phyloP scores from a whole-genome alignment of 1,284 basidiomycete genomes.

The Trametes pubescens region DNA sequence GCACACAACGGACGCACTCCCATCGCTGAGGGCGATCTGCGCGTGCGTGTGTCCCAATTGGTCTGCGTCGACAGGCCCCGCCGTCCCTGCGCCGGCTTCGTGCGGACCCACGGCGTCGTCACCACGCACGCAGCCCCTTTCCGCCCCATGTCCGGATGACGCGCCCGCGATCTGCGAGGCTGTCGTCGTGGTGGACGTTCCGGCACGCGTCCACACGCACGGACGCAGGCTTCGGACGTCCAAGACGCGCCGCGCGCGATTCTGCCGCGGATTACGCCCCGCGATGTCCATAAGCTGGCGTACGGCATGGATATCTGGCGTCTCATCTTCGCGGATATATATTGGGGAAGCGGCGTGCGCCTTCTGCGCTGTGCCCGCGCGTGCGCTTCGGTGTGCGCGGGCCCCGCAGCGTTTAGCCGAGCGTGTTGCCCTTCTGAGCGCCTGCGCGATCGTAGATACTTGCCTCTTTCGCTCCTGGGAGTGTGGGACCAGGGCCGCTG shows the following conservation, averaged over 20 bases:
- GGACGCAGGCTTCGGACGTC: not conserved
- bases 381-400: not conserved
- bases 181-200: not conserved
- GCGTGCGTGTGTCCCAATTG: conserved; percentile 13
- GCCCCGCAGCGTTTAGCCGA: conserved; percentile 10
- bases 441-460: conserved; percentile 27
- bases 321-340: conserved; percentile 1
- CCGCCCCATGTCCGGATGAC: conserved; percentile 15
- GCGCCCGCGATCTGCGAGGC: conserved; percentile 1
- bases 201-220: not conserved
- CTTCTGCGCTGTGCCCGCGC: not conserved
- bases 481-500: not conserved
- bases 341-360: conserved; percentile 9
- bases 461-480: conserved; percentile 21
- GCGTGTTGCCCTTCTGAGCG: conserved; percentile 8
- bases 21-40: conserved; percentile 21
- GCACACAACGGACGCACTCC: conserved; percentile 9
- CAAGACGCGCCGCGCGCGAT: not conserved
- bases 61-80: not conserved
- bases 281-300: conserved; percentile 3
- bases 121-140: not conserved
- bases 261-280: conserved; percentile 8
- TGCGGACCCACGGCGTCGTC: conserved; percentile 1
- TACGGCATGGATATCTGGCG: conserved; percentile 5
- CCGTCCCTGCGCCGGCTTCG: conserved; percentile 9